phyloP scores from a whole-genome alignment of 805 yeast genomes.

The Teunomyces pallodes region DNA sequence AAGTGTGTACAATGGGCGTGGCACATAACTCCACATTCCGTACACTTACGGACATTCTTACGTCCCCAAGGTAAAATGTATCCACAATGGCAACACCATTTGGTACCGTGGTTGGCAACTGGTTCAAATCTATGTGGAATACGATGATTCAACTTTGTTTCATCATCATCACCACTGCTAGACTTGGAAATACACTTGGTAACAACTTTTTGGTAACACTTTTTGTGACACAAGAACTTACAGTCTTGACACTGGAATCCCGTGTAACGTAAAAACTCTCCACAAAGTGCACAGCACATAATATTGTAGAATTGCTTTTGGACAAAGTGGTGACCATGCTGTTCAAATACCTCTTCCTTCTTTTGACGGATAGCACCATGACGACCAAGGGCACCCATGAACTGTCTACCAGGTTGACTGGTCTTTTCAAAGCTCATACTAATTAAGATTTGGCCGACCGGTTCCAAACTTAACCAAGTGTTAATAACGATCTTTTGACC shows the following conservation, averaged over 20 bases:
- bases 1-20: conserved; percentile 89
- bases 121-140: conserved; percentile 97
- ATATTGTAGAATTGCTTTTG: conserved; percentile 93
- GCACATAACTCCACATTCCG: conserved; percentile 92
- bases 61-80: conserved; percentile 93
- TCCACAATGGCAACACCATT: conserved; percentile 99
- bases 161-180: conserved; percentile 68
- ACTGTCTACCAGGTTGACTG: conserved; percentile 34
- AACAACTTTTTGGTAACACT: conserved; percentile 76
- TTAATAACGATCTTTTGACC: conserved; percentile 47
- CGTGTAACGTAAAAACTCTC: conserved; percentile 86
- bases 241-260: conserved; percentile 87
- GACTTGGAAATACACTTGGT: conserved; percentile 81
- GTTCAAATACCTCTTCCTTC: conserved; percentile 87
- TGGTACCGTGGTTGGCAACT: conserved; percentile 89
- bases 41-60: conserved; percentile 87
- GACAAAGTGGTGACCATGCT: conserved; percentile 95
- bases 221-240: conserved; percentile 74
- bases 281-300: conserved; percentile 97
- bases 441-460: conserved; percentile 85
- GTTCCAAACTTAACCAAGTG: conserved; percentile 90
- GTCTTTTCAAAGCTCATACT: conserved; percentile 76
- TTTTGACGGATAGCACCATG: conserved; percentile 97
- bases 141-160: conserved; percentile 84
- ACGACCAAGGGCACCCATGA: conserved; percentile 59